These are phyloP conservation scores for Rhizopus sp. DNA, from an alignment of 371 early-diverging fungal genomes.

Conservation along the genomic window DNA sequence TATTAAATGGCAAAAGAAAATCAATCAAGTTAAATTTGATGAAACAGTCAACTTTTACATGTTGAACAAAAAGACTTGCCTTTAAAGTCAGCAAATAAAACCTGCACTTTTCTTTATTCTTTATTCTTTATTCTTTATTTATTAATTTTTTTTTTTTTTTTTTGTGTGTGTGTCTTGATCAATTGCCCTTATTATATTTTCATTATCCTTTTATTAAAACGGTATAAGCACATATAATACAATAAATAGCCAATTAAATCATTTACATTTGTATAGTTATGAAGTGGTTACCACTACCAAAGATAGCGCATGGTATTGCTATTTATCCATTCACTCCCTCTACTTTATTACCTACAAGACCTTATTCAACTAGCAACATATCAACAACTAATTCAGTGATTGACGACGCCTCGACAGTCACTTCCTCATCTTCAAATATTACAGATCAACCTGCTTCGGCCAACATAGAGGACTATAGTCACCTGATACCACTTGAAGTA, in stretches of 20 bases:
- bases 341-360: constrained; percentile 21
- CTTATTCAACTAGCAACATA: constrained; percentile 20
- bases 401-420: constrained; percentile 33
- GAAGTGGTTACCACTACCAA: constrained; percentile 58
- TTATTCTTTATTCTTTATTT: constrained; percentile 9
- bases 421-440: constrained; percentile 28
- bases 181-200: constrained; percentile 1
- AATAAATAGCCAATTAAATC: background rate
- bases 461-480: constrained; percentile 36
- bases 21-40: constrained; percentile 40
- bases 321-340: constrained; percentile 56
- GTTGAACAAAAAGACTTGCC: constrained; percentile 27
- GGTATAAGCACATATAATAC: background rate
- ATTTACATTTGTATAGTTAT: constrained; percentile 14
- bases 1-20: constrained; percentile 45
- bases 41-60: constrained; percentile 50
- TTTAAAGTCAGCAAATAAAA: constrained; percentile 19
- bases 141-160: constrained; percentile 10
- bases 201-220: background rate
- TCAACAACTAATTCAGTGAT: constrained; percentile 3
- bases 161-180: background rate
- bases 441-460: constrained; percentile 21
- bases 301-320: constrained; percentile 55
- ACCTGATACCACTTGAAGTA: constrained; percentile 51
- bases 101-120: constrained; percentile 1